Conservation (phyloP, 2,329 filamentous ascomycete species). For the Talaromyces sp. region DNA sequence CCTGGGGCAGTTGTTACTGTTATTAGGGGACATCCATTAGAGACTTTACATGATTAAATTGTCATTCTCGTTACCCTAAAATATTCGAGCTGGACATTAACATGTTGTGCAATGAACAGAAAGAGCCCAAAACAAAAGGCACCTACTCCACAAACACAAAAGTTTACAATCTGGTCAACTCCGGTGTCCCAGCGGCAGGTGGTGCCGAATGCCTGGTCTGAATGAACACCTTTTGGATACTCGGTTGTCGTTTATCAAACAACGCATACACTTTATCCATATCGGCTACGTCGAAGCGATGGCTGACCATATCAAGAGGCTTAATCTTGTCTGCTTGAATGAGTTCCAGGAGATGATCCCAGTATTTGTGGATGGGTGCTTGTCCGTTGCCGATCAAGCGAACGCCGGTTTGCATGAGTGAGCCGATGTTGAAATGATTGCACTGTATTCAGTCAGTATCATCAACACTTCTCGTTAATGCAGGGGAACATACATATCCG, state of each 20-base stretch:
- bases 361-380: conserved; percentile 76
- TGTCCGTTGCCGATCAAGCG: conserved; percentile 67
- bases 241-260: conserved; percentile 51
- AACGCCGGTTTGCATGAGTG: conserved; percentile 81
- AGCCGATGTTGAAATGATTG: conserved; percentile 78
- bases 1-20: no score
- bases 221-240: conserved; percentile 78
- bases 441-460: conserved; percentile 39
- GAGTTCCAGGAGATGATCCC: conserved; percentile 66
- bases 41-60: no score
- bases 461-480: neutral
- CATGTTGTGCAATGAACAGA: no score
- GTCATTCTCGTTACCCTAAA: neutral
- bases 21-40: no score
- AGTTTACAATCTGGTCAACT: conserved; percentile 36
- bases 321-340: conserved; percentile 67
- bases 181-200: conserved; percentile 46
- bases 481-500: conserved; percentile 46
- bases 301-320: conserved; percentile 73
- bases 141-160: neutral
- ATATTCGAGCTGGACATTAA: no score
- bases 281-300: conserved; percentile 70
- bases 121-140: neutral
- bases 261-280: conserved; percentile 61
- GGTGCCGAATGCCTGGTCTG: conserved; percentile 55